A percentile compares a stretch with the other conserved stretches of the same genome.
Evolutionary conservation across 2,329 filamentous ascomycete genomes (phyloP).

Genomic region (Hypoxylon sp.): DNA sequence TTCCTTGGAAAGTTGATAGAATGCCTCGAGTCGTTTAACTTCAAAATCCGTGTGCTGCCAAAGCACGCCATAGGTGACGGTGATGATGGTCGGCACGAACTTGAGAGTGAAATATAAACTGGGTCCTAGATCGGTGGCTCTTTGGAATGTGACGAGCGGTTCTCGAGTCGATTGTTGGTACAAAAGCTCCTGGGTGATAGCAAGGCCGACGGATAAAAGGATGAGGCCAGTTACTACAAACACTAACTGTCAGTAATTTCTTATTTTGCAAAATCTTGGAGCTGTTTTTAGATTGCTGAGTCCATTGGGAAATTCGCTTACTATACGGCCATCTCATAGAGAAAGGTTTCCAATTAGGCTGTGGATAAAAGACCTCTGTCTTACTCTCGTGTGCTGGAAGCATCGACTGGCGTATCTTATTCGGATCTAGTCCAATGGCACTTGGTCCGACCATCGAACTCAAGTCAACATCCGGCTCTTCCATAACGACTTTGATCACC

Average conservation of each 20-base stretch:
- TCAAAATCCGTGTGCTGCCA: constrained; percentile 78
- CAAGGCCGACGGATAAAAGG: constrained; percentile 67
- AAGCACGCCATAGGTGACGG: constrained; percentile 74
- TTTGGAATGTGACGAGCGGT: constrained; percentile 66
- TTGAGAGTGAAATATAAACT: constrained; percentile 73
- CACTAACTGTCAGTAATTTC: too few species aligned
- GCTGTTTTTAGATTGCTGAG: too few species aligned
- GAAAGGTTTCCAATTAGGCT: constrained; percentile 77
- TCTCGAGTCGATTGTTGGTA: constrained; percentile 64
- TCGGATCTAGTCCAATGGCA: constrained; percentile 46
- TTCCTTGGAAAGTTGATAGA: constrained; percentile 74
- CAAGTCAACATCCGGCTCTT: constrained; percentile 64
- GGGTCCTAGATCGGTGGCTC: constrained; percentile 65
- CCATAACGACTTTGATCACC: constrained; percentile 72
- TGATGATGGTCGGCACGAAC: constrained; percentile 73
- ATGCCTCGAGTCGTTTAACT: constrained; percentile 76
- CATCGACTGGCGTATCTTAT: constrained; percentile 57
- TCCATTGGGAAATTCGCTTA: constrained; percentile 14
- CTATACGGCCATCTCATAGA: constrained; percentile 74
- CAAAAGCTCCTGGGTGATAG: constrained; percentile 67
- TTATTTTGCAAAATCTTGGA: too few species aligned
- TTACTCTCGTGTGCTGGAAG: constrained; percentile 58
- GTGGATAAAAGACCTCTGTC: constrained; percentile 71
- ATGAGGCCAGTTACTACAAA: constrained; percentile 63
- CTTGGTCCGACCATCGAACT: constrained; percentile 65